Evolutionary conservation across 2,329 filamentous ascomycete genomes (phyloP), one percentile per base, ranked within the genome.

Genomic region (Rutstroemia sp.): DNA sequence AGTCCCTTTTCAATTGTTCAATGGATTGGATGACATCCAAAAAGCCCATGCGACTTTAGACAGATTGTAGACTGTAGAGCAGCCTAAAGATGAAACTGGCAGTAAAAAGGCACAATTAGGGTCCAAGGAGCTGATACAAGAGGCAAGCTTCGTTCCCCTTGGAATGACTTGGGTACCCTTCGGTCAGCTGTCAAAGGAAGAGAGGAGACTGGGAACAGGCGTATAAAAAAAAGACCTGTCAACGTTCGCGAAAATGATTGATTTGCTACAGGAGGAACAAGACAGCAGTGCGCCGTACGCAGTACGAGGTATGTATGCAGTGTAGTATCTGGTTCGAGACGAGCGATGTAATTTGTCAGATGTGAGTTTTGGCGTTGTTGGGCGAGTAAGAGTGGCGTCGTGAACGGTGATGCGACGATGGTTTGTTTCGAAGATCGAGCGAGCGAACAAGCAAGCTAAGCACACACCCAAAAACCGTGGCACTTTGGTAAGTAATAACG

Each of bases 61-160:
- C 37, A 51, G 48, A 50, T 50, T 37, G 38, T 48, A 41, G 23
- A 23, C 16, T 48, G 27, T 30, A 9, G 17, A 9, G 27, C 12
- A 30, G 37, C 45, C 49, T 37, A 54, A 25, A 54, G 49, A 23
- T 55, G 53, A 55, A 55, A 49, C 47, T 37, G 17, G n/a, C 16
- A 45, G 14, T 39, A 25, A 14, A 14, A 21, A 49, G 46, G 37
- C 19, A 48, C 51, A 48, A 48, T 25, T 38, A 39, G 42, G 51
- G 34, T 46, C 45, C 17, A 41, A 27, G 39, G 17, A 34, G 34
- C 23, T 49, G 52, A 49, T 30, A 49, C 52, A 48, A 19, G 44
- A 46, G 48, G 47, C 52, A 48, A 41, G 45, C 44, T 14, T 48
- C 41, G 30, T 30, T 34, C 25, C 39, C 30, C 37, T 49, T 19